Percentiles rank a stretch among this genome's conserved stretches.
phyloP scores from a whole-genome alignment of 2,329 filamentous ascomycete species.

The Aureobasidium sp. region DNA sequence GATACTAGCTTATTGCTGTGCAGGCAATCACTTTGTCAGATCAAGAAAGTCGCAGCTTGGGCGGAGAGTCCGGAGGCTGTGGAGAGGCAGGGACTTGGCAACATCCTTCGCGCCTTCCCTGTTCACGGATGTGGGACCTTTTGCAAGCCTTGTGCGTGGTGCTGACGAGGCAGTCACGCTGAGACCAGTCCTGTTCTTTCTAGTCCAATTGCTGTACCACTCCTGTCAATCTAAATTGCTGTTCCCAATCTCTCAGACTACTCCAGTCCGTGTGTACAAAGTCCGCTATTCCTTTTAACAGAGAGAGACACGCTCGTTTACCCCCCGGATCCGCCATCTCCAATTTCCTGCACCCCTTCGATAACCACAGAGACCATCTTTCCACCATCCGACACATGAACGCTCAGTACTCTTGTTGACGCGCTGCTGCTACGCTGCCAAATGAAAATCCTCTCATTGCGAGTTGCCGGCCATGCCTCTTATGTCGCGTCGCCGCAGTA shows the following conservation, averaged over 20 bases:
- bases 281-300: not conserved
- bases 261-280: not conserved
- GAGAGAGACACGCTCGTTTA: constrained; percentile 13
- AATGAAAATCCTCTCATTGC: not conserved
- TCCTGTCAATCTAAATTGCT: not conserved
- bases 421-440: not conserved
- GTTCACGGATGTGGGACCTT: not conserved
- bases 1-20: not conserved
- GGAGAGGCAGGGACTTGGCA: constrained; percentile 7
- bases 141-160: constrained; percentile 6
- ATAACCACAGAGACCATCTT: not conserved
- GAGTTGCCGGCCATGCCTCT: constrained; percentile 27
- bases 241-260: not conserved
- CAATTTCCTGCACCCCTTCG: constrained; percentile 7
- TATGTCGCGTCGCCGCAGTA: constrained; percentile 36
- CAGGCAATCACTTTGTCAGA: not conserved
- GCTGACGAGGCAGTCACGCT: constrained; percentile 8
- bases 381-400: constrained; percentile 8
- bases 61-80: not conserved
- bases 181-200: not conserved
- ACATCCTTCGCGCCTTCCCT: constrained; percentile 6
- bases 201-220: not conserved
- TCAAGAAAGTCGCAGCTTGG: not conserved
- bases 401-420: not conserved
- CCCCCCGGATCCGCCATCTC: constrained; percentile 4